Conservation (phyloP, 2,329 filamentous ascomycete species). For the Pyrenophora seminiperda region DNA sequence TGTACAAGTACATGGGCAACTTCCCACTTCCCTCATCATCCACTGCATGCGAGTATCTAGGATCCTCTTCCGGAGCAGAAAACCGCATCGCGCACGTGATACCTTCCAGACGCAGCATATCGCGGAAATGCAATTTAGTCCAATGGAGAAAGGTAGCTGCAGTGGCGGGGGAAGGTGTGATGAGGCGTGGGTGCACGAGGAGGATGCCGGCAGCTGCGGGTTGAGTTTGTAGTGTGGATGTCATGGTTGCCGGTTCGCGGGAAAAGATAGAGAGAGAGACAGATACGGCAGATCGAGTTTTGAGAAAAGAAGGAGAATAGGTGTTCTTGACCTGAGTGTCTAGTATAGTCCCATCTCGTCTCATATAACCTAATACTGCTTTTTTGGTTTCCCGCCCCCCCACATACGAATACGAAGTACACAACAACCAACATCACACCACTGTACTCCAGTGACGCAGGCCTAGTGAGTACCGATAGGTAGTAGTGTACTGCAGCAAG, state of each 20-base stretch:
- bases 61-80: background rate
- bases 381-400: no score
- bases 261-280: background rate
- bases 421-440: no score
- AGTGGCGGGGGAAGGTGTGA: background rate
- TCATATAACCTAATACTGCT: no score
- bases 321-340: no score
- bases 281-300: no score
- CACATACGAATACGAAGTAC: no score
- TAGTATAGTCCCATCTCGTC: no score
- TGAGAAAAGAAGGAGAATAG: no score
- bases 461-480: no score
- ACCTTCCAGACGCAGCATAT: conserved; percentile 15
- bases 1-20: conserved; percentile 3
- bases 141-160: conserved; percentile 21
- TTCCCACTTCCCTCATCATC: background rate
- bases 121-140: conserved; percentile 28
- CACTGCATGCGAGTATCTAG: background rate
- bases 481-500: no score
- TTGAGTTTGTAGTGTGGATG: background rate
- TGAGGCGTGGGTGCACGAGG: conserved; percentile 21
- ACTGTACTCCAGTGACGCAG: no score
- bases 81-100: background rate
- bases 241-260: background rate
- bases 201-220: conserved; percentile 15